Evolutionary conservation across 2,329 filamentous ascomycete species (phyloP).

Genomic region (Arthrinium phaeospermum): DNA sequence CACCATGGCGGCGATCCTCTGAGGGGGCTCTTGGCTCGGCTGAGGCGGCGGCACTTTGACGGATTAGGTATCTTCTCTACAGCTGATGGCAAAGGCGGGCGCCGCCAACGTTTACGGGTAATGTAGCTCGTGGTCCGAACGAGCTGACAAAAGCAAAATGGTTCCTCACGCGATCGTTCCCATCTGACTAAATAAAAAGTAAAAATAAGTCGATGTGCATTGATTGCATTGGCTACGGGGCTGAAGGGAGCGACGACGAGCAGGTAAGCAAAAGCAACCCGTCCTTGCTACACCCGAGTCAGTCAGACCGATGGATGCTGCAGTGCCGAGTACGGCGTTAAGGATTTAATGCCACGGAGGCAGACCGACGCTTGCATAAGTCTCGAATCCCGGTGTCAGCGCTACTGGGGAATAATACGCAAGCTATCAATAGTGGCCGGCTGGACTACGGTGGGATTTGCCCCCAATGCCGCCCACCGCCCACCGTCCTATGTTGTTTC

Average conservation of each 20-base stretch:
- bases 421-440: neutral
- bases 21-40: neutral
- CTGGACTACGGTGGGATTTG: slow-evolving; percentile 4
- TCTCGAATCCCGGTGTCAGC: neutral
- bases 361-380: neutral
- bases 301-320: neutral
- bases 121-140: too few species aligned
- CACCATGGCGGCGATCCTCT: neutral
- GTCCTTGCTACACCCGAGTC: neutral
- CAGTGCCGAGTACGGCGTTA: neutral
- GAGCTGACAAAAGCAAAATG: neutral
- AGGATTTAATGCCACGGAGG: neutral
- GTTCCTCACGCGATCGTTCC: neutral
- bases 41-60: neutral
- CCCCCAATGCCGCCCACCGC: neutral
- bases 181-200: neutral
- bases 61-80: neutral
- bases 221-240: too few species aligned
- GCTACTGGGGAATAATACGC: neutral
- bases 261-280: neutral
- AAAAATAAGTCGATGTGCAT: too few species aligned
- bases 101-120: neutral
- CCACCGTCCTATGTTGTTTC: neutral
- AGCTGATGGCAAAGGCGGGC: neutral
- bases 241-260: neutral